Evolutionary conservation across 352 stramenopile genomes (phyloP), one percentile per base, ranked within the genome.

Genomic region (Paralagenidium karlingii): DNA sequence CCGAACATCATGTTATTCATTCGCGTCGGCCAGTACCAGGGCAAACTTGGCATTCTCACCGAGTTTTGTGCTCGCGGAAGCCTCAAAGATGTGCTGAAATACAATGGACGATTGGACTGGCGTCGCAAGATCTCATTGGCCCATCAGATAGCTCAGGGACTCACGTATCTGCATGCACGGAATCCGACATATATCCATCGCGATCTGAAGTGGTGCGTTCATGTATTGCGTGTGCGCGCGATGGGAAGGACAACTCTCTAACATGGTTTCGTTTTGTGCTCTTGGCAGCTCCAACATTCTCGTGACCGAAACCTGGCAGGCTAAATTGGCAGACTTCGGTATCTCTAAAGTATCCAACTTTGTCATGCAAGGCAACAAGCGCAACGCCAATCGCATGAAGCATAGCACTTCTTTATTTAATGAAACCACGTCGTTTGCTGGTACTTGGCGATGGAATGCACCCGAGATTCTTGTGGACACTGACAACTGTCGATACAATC

Each of bases 1-100:
- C 70, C 70, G 13, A 84, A 84, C 49, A 82, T 84, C 41, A 84
- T 65, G 44, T 45, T 84, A 13, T 84, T 84, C 24, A 82, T 82
- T 47, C 74, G 76, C 43, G 59, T 82, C 33, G 65, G 57, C 38
- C 76, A 54, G 15, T 84, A 77, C 47, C 60, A 80, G 41, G 65
- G 65, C 27, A 80, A 82, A 21, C 41, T 82, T 21, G 68, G 65
- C 5, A 82, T 82, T 55, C 37, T 82, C 46, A 82, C 65, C 1
- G 68, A 82, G 36, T 82, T 71, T 33, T 82, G 68, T 36, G 63
- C 67, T 18, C 63, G 63, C 21, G 68, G 68, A 20, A 82, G 68
- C 38, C 47, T 82, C n/a, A 82, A 82, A 39, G 65, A 80, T 24
- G 68, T 82, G 26, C 65, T 82, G 7, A 80, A 78, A 43, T 53